A percentile compares a stretch with the other conserved stretches of the same genome.
Conservation (phyloP, 2,329 filamentous ascomycete species). For the Fusarium sulawesiense region DNA sequence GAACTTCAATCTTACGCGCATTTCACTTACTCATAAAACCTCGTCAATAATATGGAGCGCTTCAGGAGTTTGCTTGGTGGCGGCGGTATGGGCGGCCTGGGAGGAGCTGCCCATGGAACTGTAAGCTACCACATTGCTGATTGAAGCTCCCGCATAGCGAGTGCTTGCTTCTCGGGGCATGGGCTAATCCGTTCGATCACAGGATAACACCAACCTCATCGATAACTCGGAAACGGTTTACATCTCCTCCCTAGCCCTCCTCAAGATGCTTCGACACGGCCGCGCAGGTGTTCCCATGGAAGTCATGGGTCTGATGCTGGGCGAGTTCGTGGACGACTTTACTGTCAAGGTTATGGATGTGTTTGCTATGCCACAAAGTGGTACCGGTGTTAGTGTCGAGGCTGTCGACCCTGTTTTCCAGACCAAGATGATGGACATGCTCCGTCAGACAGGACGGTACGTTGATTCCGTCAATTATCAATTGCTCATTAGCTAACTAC, state of each 20-base stretch:
- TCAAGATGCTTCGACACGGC: slow-evolving; percentile 99
- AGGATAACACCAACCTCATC: slow-evolving; percentile 93
- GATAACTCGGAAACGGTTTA: slow-evolving; percentile 99
- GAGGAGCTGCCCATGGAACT: slow-evolving; percentile 57
- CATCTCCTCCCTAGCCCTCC: slow-evolving; percentile 94
- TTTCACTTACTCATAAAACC: slow-evolving; percentile 9
- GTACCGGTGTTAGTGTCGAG: slow-evolving; percentile 97
- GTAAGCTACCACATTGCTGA: slow-evolving; percentile 48
- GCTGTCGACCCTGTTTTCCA: slow-evolving; percentile 99
- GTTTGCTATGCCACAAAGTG: slow-evolving; percentile 99
- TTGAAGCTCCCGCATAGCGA: slow-evolving; percentile 17
- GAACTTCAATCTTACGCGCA: background rate
- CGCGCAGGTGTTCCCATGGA: slow-evolving; percentile 99
- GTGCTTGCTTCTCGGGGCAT: background rate
- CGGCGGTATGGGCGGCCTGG: slow-evolving; percentile 74
- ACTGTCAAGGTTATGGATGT: slow-evolving; percentile 98
- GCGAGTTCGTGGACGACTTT: slow-evolving; percentile 99
- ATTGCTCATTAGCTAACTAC: slow-evolving; percentile 28
- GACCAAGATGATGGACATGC: slow-evolving; percentile 99
- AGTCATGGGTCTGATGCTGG: slow-evolving; percentile 99
- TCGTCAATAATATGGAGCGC: slow-evolving; percentile 77
- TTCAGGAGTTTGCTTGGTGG: slow-evolving; percentile 89
- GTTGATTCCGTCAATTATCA: slow-evolving; percentile 41
- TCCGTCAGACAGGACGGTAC: slow-evolving; percentile 94
- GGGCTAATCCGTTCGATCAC: slow-evolving; percentile 21